Base-by-base conservation (phyloP, 2,329 filamentous ascomycete species). In the Colletotrichum lentis region DNA sequence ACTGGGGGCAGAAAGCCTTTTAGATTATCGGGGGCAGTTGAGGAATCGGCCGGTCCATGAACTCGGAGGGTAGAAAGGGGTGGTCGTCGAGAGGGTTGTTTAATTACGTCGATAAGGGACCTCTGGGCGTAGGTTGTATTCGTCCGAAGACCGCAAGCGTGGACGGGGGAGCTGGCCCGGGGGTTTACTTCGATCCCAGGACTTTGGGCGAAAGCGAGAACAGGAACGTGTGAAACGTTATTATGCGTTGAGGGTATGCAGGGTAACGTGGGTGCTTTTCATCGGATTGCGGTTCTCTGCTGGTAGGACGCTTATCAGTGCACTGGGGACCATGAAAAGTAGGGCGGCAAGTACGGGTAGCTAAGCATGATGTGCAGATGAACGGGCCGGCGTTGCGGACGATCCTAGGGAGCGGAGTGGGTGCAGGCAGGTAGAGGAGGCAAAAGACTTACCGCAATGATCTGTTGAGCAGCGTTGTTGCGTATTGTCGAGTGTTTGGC, bases 31-130 rank as follows among this genome's bases (percentile, higher is more conserved):
- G 31, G 44, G 55, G 59, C 46, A 68, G 46, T 71, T 63, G 60
- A 62, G 69, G 59, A 63, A 62, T 69, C 62, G 71, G 69, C 61
- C 67, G 70, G 73, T 77, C 76, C 76, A 77, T 77, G 67, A 75
- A 77, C 72, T 69, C 69, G 62, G 39, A 57, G 35, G 24, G 5
- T 56, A 20, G 41, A 44, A 56, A 47, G 39, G 57, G 60, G 60
- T 18, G 31, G 59, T 64, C 57, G 59, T 57, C 60, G 56, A 53
- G 49, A 62, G 55, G 54, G 27, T 31, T 31, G 27, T 31, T 53
- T 53, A 64, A 62, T 69, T 62, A 62, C 43, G 64, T 55, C 37
- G 63, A 60, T 60, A 54, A 57, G 37, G 52, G 52, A 67, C 41
- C 24, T 54, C 31, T 53, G n/a, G 24, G 62, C 39, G 67, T 49